Evolutionary conservation across 805 yeast species (phyloP).

Genomic region (Hanseniaspora clermontiae): DNA sequence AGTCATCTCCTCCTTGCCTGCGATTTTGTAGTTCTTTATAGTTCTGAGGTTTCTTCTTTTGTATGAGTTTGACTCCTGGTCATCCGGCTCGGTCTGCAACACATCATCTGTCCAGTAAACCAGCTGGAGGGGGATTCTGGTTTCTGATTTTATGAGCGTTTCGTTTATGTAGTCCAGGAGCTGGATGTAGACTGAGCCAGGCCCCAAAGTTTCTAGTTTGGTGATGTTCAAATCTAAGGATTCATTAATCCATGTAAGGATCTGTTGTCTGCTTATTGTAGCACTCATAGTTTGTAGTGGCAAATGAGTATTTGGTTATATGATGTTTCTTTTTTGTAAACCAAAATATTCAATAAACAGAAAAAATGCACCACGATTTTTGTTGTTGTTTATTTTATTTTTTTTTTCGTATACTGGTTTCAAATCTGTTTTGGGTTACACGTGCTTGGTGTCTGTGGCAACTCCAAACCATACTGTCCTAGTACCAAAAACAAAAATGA

Average conservation of each 20-base stretch:
- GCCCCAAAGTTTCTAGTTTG: slow-evolving; percentile 86
- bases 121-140: not conserved
- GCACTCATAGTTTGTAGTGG: no score
- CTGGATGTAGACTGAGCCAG: slow-evolving; percentile 92
- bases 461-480: no score
- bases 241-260: slow-evolving; percentile 73
- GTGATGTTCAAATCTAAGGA: slow-evolving; percentile 51
- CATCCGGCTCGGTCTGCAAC: not conserved
- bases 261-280: slow-evolving; percentile 16
- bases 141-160: slow-evolving; percentile 48
- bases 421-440: no score
- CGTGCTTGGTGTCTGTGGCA: no score
- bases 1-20: slow-evolving; percentile 58
- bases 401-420: no score
- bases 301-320: no score
- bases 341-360: no score
- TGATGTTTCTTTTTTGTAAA: no score
- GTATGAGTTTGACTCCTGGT: not conserved
- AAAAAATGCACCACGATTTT: no score
- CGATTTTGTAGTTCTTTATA: slow-evolving; percentile 24
- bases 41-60: not conserved
- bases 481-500: no score
- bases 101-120: slow-evolving; percentile 10
- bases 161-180: slow-evolving; percentile 78
- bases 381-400: no score